Conservation (phyloP, 495 filamentous ascomycete genomes). For the Geopyxis carbonaria region DNA sequence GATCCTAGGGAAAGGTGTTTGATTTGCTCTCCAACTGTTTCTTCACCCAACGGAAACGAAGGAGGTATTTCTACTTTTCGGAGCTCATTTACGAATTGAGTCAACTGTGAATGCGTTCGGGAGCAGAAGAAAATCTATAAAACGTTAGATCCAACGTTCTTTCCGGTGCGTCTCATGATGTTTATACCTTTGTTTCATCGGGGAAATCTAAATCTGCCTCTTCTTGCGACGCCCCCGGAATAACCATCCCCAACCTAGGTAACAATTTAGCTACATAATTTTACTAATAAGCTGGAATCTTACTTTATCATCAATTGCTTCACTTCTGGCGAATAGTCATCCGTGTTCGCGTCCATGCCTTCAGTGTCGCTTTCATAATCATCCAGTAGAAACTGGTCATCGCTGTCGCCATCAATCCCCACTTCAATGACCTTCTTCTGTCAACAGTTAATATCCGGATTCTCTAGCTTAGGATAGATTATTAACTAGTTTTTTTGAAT, state of each 20-base stretch:
- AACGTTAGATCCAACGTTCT: no score
- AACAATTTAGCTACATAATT: neutral
- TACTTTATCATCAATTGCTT: slow-evolving; percentile 44
- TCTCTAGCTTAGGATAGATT: neutral
- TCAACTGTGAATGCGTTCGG: slow-evolving; percentile 83
- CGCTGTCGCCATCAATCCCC: slow-evolving; percentile 36
- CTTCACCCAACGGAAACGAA: slow-evolving; percentile 25
- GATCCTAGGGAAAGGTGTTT: slow-evolving; percentile 84
- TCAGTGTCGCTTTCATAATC: slow-evolving; percentile 64
- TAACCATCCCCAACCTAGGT: slow-evolving; percentile 24
- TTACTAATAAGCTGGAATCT: slow-evolving; percentile 1
- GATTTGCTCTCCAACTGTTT: slow-evolving; percentile 39
- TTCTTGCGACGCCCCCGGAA: slow-evolving; percentile 26
- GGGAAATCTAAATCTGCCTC: slow-evolving; percentile 36
- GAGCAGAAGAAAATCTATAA: slow-evolving; percentile 83
- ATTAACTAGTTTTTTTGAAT: slow-evolving; percentile 26
- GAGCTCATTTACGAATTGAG: slow-evolving; percentile 83
- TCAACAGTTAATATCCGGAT: slow-evolving; percentile 1
- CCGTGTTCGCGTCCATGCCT: slow-evolving; percentile 17
- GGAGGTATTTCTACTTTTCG: slow-evolving; percentile 65
- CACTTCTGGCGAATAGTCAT: slow-evolving; percentile 43
- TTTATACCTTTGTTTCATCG: slow-evolving; percentile 42
- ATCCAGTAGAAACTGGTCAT: slow-evolving; percentile 57
- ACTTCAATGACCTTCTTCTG: slow-evolving; percentile 25
- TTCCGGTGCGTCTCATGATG: no score